A percentile compares a stretch with the other conserved stretches of the same genome.
Conservation (phyloP, 176 grass and related monocot species). For the Elaeis guineensis region DNA sequence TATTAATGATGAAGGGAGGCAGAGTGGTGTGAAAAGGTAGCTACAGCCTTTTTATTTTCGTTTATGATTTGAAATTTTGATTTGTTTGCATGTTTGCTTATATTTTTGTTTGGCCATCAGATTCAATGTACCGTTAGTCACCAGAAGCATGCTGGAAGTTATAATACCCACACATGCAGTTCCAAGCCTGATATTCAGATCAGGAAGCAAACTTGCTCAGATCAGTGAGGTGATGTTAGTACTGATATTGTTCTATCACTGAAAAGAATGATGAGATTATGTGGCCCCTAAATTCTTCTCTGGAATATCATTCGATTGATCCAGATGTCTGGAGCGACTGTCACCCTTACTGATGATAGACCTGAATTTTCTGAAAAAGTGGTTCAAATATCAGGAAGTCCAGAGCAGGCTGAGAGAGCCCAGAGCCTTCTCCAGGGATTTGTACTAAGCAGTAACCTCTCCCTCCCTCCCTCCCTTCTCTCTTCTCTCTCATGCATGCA, state of each 20-base stretch:
- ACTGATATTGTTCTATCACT: constrained; percentile 3
- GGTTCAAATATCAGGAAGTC: constrained; percentile 90
- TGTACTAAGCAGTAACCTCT: constrained; percentile 86
- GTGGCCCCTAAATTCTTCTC: constrained; percentile 7
- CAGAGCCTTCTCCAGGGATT: constrained; percentile 87
- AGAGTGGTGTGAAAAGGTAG: constrained; percentile 59
- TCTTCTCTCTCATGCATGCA: background rate
- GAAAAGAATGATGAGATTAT: background rate
- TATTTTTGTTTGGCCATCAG: constrained; percentile 32
- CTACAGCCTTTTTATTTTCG: background rate
- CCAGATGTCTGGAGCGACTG: constrained; percentile 85
- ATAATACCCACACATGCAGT: constrained; percentile 65
- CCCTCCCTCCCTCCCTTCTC: background rate
- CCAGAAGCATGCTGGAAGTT: constrained; percentile 86
- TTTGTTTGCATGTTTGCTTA: constrained; percentile 11
- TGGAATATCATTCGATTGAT: constrained; percentile 14
- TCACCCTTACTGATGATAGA: constrained; percentile 59
- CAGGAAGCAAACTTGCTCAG: constrained; percentile 91
- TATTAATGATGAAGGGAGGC: constrained; percentile 71
- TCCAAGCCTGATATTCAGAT: constrained; percentile 79
- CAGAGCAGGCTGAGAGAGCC: constrained; percentile 81
- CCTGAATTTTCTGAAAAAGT: constrained; percentile 47
- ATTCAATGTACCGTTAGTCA: constrained; percentile 69
- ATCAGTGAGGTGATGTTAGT: constrained; percentile 70
- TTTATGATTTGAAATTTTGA: constrained; percentile 13